phyloP scores from a whole-genome alignment of 164 flowering plant species.

The Piper betle region DNA sequence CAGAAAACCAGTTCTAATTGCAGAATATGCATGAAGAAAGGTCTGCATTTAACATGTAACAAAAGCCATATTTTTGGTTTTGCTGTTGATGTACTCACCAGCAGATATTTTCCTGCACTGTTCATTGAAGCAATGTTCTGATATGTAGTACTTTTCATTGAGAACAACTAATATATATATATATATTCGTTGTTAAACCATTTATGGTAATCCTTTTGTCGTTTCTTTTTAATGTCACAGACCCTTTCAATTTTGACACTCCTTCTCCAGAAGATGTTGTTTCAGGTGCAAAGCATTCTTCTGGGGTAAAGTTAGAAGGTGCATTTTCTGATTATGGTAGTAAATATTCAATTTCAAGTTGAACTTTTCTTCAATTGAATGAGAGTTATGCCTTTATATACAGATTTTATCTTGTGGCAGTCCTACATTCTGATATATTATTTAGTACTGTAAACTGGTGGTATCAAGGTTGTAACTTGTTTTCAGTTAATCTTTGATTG shows the following conservation, averaged over 20 bases:
- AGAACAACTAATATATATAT: too few relatives aligned
- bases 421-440: too few relatives aligned
- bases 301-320: slow-evolving; percentile 43
- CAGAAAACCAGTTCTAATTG: slow-evolving; percentile 22
- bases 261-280: slow-evolving; percentile 84
- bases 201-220: background rate
- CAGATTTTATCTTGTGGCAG: too few relatives aligned
- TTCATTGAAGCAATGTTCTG: background rate
- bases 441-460: too few relatives aligned
- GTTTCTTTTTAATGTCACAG: slow-evolving; percentile 17
- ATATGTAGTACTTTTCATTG: background rate
- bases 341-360: too few relatives aligned
- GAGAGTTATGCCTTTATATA: too few relatives aligned
- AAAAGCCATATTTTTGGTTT: background rate
- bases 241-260: slow-evolving; percentile 65
- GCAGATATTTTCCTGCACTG: background rate
- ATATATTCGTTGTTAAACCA: background rate
- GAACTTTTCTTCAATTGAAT: too few relatives aligned
- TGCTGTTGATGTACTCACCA: background rate
- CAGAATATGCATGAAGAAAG: slow-evolving; percentile 33
- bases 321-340: background rate
- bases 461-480: too few relatives aligned
- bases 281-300: slow-evolving; percentile 32
- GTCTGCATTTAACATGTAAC: slow-evolving; percentile 27
- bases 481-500: too few relatives aligned